Conservation (phyloP, 176 grass and related monocot species). For the Dendrocalamus sinicus region DNA sequence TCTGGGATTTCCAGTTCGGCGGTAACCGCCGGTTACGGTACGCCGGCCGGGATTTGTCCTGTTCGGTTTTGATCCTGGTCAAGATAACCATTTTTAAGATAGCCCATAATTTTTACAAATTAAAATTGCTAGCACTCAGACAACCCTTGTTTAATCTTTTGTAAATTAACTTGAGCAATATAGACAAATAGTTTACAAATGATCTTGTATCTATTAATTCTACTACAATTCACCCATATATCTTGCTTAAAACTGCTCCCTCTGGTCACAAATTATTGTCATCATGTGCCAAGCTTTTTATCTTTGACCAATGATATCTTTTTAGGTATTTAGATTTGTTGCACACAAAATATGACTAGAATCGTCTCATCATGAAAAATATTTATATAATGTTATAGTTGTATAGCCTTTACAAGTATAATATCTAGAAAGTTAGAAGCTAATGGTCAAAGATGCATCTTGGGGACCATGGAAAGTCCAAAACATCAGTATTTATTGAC, state of each 20-base stretch:
- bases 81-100: conserved; percentile 7
- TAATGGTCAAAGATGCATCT: neutral
- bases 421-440: neutral
- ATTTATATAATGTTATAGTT: conserved; percentile 7
- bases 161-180: conserved; percentile 1
- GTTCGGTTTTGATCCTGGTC: too few species aligned
- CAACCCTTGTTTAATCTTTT: neutral
- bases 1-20: too few species aligned
- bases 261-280: neutral
- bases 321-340: neutral
- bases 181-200: neutral
- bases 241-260: neutral
- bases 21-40: too few species aligned
- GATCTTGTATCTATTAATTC: neutral
- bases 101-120: conserved; percentile 7
- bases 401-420: conserved; percentile 9
- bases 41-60: too few species aligned
- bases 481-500: conserved; percentile 6
- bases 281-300: neutral
- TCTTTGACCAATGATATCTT: conserved; percentile 7
- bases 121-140: neutral
- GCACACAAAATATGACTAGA: neutral
- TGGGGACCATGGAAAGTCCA: neutral
- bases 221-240: neutral
- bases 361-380: neutral